Evolutionary conservation across 768 basidiomycete genomes (phyloP).

Genomic region (Lentinus tigrinus): DNA sequence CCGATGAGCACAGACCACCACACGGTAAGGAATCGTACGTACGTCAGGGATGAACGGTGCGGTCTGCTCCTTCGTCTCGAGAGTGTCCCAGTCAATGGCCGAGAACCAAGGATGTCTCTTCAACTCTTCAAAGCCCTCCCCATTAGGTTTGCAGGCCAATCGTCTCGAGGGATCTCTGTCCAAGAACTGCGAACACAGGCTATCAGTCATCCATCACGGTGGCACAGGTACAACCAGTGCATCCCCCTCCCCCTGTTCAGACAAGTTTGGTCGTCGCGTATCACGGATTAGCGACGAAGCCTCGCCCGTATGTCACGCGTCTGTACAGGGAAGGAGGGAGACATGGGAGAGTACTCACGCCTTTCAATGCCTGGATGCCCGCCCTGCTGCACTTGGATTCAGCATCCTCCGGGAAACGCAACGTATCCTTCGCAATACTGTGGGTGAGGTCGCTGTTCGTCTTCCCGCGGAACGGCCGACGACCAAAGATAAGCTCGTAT

Average conservation of each 20-base stretch:
- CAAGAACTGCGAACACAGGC: constrained; percentile 55
- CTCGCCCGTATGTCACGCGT: background rate
- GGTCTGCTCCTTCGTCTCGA: constrained; percentile 71
- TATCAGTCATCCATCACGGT: constrained; percentile 12
- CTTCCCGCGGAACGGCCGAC: constrained; percentile 89
- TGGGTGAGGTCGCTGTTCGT: constrained; percentile 92
- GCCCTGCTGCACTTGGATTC: constrained; percentile 72
- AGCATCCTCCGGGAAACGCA: constrained; percentile 90
- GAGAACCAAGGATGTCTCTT: constrained; percentile 85
- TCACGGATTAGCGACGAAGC: background rate
- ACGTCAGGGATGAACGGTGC: constrained; percentile 93
- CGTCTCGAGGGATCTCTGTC: constrained; percentile 83
- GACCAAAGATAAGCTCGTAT: constrained; percentile 89
- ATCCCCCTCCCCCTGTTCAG: background rate
- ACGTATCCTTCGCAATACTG: constrained; percentile 83
- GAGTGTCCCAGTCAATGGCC: constrained; percentile 83
- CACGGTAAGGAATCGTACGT: constrained; percentile 27
- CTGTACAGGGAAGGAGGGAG: background rate
- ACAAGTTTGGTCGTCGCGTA: too few species aligned
- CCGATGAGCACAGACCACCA: constrained; percentile 10
- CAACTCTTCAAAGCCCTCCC: constrained; percentile 79
- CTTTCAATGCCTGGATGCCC: constrained; percentile 78
- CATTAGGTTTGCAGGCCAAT: constrained; percentile 76
- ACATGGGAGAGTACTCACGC: constrained; percentile 49
- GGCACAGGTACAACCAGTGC: background rate